Conservation (phyloP, 1,284 basidiomycete genomes). For the Neotropicomus parvogracilis region DNA sequence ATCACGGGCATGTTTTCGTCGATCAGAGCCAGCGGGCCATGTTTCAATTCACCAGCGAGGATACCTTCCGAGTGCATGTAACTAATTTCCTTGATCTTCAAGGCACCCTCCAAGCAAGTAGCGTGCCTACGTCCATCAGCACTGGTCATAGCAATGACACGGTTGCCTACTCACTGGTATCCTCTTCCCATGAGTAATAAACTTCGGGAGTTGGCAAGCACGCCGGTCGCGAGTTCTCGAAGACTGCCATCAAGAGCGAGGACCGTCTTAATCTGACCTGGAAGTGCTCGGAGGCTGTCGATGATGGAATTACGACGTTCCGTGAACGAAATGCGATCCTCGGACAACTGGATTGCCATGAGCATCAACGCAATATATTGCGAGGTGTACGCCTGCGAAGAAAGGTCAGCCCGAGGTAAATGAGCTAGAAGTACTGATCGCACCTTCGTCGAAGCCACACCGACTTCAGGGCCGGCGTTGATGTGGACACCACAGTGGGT, state of each 20-base stretch:
- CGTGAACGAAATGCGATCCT: slow-evolving; percentile 92
- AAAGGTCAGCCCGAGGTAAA: not conserved
- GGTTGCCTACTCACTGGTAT: slow-evolving; percentile 68
- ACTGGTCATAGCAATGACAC: not conserved
- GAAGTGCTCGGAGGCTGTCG: slow-evolving; percentile 87
- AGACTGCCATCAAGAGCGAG: slow-evolving; percentile 79
- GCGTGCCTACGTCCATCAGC: slow-evolving; percentile 56
- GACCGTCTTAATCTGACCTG: slow-evolving; percentile 85
- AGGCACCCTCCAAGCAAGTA: slow-evolving; percentile 95
- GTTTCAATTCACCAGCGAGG: slow-evolving; percentile 97
- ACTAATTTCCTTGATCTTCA: slow-evolving; percentile 99
- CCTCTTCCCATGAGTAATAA: slow-evolving; percentile 97
- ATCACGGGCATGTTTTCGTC: slow-evolving; percentile 99
- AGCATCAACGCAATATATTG: slow-evolving; percentile 98
- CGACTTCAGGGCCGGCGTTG: slow-evolving; percentile 98
- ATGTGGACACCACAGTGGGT: slow-evolving; percentile 99
- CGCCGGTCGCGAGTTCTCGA: slow-evolving; percentile 80
- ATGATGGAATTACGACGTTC: slow-evolving; percentile 93
- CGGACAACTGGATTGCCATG: slow-evolving; percentile 96
- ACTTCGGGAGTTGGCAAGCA: slow-evolving; percentile 79
- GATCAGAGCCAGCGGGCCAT: slow-evolving; percentile 95
- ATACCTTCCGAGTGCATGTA: slow-evolving; percentile 94
- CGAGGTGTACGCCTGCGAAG: slow-evolving; percentile 86
- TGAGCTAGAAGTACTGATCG: slow-evolving; percentile 9
- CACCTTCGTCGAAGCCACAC: slow-evolving; percentile 99